These are phyloP conservation scores for Boletus pseudopeckii DNA, from an alignment of 768 basidiomycete genomes.

Conservation along the genomic window DNA sequence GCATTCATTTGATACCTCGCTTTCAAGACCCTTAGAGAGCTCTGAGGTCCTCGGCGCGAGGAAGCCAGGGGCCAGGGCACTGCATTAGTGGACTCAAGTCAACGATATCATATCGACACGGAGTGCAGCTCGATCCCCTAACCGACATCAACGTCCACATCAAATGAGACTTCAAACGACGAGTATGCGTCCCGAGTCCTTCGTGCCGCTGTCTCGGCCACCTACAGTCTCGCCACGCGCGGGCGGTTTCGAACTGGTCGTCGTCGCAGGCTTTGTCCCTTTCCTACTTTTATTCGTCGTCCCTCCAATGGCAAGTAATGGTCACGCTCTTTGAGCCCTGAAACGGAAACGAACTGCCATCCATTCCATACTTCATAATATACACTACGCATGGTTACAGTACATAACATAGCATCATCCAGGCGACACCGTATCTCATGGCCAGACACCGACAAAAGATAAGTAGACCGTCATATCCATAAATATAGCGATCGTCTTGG, in stretches of 20 bases:
- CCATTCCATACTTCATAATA: neutral
- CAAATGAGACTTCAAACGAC: conserved; percentile 33
- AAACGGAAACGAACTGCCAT: neutral
- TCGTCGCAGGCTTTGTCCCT: neutral
- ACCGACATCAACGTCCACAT: conserved; percentile 20
- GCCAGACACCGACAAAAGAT: neutral
- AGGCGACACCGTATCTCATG: neutral
- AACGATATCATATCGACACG: too few species aligned
- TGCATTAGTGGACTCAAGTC: neutral
- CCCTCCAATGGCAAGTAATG: conserved; percentile 3
- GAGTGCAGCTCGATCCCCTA: too few species aligned
- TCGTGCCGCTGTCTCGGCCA: neutral
- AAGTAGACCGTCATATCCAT: neutral
- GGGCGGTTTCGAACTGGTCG: neutral
- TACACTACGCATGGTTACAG: neutral
- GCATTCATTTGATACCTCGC: too few species aligned
- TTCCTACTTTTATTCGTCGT: neutral
- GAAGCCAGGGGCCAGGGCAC: too few species aligned
- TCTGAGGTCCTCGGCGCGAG: too few species aligned
- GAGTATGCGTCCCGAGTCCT: conserved; percentile 23
- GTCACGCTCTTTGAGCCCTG: conserved; percentile 16
- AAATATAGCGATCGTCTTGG: neutral
- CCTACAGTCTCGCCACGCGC: neutral
- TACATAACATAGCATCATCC: neutral
- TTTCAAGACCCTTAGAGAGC: neutral